Conservation (phyloP, 106 monocot genomes). For the Platanthera zijinensis region DNA sequence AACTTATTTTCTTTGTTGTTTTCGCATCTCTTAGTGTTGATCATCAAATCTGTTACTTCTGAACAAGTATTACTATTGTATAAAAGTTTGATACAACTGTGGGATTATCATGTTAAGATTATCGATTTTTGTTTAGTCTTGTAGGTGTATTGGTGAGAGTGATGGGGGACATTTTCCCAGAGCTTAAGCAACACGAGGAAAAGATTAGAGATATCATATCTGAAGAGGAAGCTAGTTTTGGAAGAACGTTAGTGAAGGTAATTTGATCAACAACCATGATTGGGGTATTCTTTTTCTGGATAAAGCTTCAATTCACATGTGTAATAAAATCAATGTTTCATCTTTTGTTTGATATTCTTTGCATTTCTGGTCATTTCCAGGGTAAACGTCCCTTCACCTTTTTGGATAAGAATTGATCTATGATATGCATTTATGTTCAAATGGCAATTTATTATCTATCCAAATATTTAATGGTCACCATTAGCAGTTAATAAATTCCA, state of each 20-base stretch:
- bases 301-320: not conserved
- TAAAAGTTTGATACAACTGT: not conserved
- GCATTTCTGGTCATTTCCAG: not conserved
- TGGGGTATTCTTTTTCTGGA: not conserved
- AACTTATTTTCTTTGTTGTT: not conserved
- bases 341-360: not conserved
- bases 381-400: not conserved
- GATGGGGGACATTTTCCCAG: slow-evolving; percentile 84
- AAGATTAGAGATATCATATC: slow-evolving; percentile 74
- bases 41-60: not conserved
- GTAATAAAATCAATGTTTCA: not conserved
- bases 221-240: slow-evolving; percentile 91
- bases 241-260: slow-evolving; percentile 83
- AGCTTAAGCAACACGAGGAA: slow-evolving; percentile 65
- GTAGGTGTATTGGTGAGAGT: slow-evolving; percentile 61
- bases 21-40: not conserved
- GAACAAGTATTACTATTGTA: not conserved
- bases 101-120: not conserved
- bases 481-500: not conserved
- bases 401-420: not conserved
- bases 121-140: slow-evolving; percentile 43
- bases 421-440: not conserved
- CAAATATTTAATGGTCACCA: not conserved
- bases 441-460: not conserved
- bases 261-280: slow-evolving; percentile 1